phyloP scores from a whole-genome alignment of 306 rosid species.

The Citrullus mucosospermus region DNA sequence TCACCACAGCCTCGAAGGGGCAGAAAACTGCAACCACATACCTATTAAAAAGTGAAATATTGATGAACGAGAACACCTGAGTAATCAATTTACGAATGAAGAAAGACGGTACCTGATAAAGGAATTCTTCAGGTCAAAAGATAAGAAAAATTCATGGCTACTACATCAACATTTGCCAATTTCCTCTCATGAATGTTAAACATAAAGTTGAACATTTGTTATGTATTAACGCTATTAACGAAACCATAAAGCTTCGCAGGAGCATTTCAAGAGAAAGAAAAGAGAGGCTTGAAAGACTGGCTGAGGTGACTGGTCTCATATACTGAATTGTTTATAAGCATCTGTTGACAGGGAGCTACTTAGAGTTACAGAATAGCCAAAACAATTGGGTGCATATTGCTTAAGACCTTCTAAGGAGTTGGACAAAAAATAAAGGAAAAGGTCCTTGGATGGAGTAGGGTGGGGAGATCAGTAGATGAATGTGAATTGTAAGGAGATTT shows the following conservation, averaged over 20 bases:
- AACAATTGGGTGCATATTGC: neutral
- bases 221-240: neutral
- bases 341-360: neutral
- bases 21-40: conserved; percentile 17
- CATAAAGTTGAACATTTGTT: neutral
- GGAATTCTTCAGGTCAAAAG: conserved; percentile 12
- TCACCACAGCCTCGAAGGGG: neutral
- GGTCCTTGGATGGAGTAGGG: neutral
- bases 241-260: neutral
- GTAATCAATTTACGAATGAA: conserved; percentile 87
- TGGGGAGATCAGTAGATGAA: neutral
- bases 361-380: neutral
- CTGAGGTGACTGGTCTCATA: neutral
- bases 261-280: neutral
- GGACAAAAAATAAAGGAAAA: neutral
- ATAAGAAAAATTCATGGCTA: neutral
- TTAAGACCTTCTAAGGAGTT: neutral
- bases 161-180: neutral
- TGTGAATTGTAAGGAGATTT: too few species aligned
- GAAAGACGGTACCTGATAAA: conserved; percentile 83
- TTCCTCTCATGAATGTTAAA: neutral
- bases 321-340: neutral
- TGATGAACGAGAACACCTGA: conserved; percentile 93
- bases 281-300: neutral
- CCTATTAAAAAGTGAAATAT: conserved; percentile 95